phyloP scores from a whole-genome alignment of 2,329 filamentous ascomycete genomes.

The Sporothrix pallida region DNA sequence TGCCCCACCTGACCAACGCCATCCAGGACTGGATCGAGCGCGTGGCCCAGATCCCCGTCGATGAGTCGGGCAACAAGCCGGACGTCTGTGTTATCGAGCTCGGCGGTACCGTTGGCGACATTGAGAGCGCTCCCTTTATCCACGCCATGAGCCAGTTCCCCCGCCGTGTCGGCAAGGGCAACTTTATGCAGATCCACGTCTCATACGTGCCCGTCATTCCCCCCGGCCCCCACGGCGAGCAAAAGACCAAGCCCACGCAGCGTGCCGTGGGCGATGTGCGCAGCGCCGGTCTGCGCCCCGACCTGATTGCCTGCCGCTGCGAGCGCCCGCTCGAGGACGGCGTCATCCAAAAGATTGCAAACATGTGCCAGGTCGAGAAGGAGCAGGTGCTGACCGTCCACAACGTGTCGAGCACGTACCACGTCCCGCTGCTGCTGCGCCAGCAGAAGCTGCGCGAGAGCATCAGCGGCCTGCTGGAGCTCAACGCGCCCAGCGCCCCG shows the following conservation, averaged over 20 bases:
- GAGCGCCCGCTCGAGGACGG: constrained; percentile 73
- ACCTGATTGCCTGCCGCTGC: constrained; percentile 92
- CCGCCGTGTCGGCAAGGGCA: constrained; percentile 72
- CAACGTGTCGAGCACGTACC: constrained; percentile 89
- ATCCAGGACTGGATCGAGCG: constrained; percentile 93
- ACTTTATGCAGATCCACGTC: constrained; percentile 89
- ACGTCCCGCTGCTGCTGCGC: constrained; percentile 89
- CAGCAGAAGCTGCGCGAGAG: constrained; percentile 71
- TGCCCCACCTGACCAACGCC: constrained; percentile 88
- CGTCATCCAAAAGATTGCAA: constrained; percentile 86
- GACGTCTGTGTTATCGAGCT: constrained; percentile 84
- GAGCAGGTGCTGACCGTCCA: constrained; percentile 89
- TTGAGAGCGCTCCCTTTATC: constrained; percentile 86
- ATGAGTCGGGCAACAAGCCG: constrained; percentile 79
- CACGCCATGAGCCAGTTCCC: constrained; percentile 83
- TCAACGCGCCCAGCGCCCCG: constrained; percentile 61
- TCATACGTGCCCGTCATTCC: constrained; percentile 76
- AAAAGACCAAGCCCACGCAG: constrained; percentile 98
- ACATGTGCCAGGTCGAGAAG: constrained; percentile 83
- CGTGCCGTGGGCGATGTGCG: constrained; percentile 84
- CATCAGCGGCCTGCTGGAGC: constrained; percentile 60
- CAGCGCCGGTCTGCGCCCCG: constrained; percentile 75
- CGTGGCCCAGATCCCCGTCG: constrained; percentile 83
- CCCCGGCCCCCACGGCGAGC: constrained; percentile 60
- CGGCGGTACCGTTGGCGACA: constrained; percentile 75